Base-by-base conservation (phyloP, 257 asterid species). In the Solanum ossicruentum region DNA sequence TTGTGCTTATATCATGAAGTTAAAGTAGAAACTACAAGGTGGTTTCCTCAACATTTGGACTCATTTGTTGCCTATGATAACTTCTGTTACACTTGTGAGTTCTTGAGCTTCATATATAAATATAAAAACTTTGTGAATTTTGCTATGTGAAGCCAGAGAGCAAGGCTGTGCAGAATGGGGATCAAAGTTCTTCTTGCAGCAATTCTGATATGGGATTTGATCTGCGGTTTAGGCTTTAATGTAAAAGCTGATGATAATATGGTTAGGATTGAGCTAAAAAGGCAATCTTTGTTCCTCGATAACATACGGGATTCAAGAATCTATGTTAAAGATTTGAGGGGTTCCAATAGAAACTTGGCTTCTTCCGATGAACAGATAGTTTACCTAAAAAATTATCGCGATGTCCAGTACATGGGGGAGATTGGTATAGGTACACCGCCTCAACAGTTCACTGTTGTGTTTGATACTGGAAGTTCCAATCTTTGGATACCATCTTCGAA, bases 401-500 rank as follows among this genome's bases (percentile, higher is more conserved):
- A 88, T 71, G 73, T 83, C 0, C 91, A 86, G 58, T 88, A 86
- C 78, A 84, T 63, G 7, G 91, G 85, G 54, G 89, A 88, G 61
- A 83, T 88, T 67, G 82, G 85, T 28, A 84, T 88, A 41, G 91
- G 91, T 54, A 63, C 91, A 32, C 91, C 91, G 0, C 89, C 91
- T n/a, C 91, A 88, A 82, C 77, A 54, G 17, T 86, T 88, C 67
- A 32, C 55, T 12, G 89, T 88, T 56, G 86, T 88, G n/a, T 88
- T 88, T 86, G 91, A 88, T 61, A 84, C 91, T 26, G 91, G 87
- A 58, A 88, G 88, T 85, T 86, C 91, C 57, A 84, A 86, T 82
- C 88, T 88, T 17, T 88, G 91, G 91, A 79, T 88, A 18, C 91
- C 91, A 26, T 88, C 91, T 52, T 84, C 89, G n/a, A 86, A 66